Conservation (phyloP, 1,139 yeast species). For the Dujonia santamariae region DNA sequence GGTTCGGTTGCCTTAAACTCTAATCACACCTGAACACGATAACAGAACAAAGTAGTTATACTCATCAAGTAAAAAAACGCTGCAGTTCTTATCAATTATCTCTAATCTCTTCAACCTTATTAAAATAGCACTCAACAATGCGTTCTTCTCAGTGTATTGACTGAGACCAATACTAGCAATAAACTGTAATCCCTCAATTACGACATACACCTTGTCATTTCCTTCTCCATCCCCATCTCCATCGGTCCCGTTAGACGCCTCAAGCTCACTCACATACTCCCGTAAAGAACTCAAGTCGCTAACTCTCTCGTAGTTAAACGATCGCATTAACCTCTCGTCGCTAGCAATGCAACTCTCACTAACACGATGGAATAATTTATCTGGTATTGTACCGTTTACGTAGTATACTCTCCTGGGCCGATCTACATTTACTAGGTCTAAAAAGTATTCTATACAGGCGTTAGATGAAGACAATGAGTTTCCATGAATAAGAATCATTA, state of each 20-base stretch:
- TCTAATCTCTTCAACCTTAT: constrained; percentile 5
- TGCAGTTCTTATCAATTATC: not conserved
- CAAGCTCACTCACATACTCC: constrained; percentile 9
- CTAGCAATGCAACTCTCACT: constrained; percentile 10
- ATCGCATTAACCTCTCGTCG: constrained; percentile 11
- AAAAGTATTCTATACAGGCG: constrained; percentile 9
- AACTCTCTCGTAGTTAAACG: constrained; percentile 15
- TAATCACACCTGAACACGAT: constrained; percentile 1
- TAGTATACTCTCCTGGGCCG: constrained; percentile 12
- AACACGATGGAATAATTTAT: constrained; percentile 12
- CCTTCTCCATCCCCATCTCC: not conserved
- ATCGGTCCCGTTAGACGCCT: not conserved
- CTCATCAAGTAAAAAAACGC: constrained; percentile 4
- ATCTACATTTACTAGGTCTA: constrained; percentile 7
- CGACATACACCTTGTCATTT: constrained; percentile 4
- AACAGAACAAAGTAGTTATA: constrained; percentile 5
- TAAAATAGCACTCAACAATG: not conserved
- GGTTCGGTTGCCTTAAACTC: too few species aligned
- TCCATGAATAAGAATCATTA: constrained; percentile 1
- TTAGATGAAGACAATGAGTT: not conserved
- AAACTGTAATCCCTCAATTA: constrained; percentile 14
- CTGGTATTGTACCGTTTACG: constrained; percentile 17
- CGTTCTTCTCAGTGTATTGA: constrained; percentile 5
- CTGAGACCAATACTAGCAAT: not conserved
- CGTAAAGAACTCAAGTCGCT: constrained; percentile 6